phyloP scores from a whole-genome alignment of 345 rosid species.

The Syzygium oleosum region DNA sequence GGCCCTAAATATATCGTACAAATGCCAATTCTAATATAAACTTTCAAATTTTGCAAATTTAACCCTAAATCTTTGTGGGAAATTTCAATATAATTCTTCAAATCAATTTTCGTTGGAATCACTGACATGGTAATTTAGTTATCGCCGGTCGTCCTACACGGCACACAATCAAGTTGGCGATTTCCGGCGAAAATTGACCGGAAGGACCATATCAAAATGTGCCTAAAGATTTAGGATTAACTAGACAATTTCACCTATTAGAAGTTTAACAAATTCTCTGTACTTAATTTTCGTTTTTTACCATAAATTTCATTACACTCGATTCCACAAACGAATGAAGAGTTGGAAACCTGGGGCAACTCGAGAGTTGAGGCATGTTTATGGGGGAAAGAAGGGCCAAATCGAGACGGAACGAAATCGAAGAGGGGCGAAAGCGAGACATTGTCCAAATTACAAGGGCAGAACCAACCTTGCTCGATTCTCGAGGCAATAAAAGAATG shows the following conservation, averaged over 20 bases:
- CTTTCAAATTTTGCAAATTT: neutral
- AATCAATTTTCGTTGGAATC: neutral
- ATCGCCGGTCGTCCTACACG: accelerated
- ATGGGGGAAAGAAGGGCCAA: neutral
- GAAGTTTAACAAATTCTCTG: neutral
- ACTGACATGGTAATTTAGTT: neutral
- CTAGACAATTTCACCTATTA: neutral
- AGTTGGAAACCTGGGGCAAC: neutral
- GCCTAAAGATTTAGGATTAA: neutral
- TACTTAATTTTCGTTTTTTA: neutral
- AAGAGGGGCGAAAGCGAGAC: neutral
- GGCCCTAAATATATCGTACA: neutral
- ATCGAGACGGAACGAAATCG: neutral
- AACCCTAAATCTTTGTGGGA: accelerated
- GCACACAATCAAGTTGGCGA: accelerated
- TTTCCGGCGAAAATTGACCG: neutral
- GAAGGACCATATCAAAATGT: accelerated
- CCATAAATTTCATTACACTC: neutral
- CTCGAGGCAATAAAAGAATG: too few relatives aligned
- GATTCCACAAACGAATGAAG: neutral
- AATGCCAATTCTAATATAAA: neutral
- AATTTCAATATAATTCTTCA: neutral
- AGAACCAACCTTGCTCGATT: neutral
- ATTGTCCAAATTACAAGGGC: neutral
- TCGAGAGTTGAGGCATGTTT: neutral